Conservation (phyloP, 140 eudicot species). For the Oenanthe javanica region DNA sequence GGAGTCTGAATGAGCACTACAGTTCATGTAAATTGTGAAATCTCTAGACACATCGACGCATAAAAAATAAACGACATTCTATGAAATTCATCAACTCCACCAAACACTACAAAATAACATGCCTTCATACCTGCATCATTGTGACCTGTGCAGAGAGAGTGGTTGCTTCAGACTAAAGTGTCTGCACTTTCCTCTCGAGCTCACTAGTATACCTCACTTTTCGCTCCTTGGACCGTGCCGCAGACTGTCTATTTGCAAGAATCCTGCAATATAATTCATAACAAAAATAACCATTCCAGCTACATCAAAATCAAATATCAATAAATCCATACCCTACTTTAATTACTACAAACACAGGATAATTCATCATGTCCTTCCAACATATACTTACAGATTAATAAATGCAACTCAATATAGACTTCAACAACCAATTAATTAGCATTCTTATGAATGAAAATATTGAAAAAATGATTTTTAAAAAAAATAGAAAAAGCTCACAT, state of each 20-base stretch:
- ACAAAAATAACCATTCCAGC: neutral
- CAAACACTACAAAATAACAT: neutral
- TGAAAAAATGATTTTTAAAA: neutral
- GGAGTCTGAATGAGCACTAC: neutral
- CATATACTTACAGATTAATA: neutral
- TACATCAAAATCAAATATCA: neutral
- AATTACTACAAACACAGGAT: neutral
- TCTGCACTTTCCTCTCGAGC: conserved; percentile 89
- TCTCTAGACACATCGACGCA: too few relatives aligned
- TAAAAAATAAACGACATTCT: neutral
- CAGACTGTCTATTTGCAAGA: conserved; percentile 95
- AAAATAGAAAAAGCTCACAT: neutral
- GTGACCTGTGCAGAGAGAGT: conserved; percentile 85
- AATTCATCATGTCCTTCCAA: neutral
- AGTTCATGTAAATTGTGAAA: too few relatives aligned
- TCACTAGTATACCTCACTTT: conserved; percentile 70
- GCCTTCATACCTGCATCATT: conserved; percentile 50
- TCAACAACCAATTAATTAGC: neutral
- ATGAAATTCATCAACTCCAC: neutral
- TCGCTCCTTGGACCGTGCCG: conserved; percentile 89
- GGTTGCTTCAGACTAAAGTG: conserved; percentile 89
- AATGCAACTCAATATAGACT: neutral
- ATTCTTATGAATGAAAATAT: neutral
- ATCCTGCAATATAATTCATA: conserved; percentile 47
- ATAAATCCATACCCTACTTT: neutral